Percentiles rank a stretch among this genome's conserved stretches.
These are phyloP conservation scores for Sphaerulina vaccinii DNA, from an alignment of 2,329 filamentous ascomycete genomes.

Conservation along the genomic window DNA sequence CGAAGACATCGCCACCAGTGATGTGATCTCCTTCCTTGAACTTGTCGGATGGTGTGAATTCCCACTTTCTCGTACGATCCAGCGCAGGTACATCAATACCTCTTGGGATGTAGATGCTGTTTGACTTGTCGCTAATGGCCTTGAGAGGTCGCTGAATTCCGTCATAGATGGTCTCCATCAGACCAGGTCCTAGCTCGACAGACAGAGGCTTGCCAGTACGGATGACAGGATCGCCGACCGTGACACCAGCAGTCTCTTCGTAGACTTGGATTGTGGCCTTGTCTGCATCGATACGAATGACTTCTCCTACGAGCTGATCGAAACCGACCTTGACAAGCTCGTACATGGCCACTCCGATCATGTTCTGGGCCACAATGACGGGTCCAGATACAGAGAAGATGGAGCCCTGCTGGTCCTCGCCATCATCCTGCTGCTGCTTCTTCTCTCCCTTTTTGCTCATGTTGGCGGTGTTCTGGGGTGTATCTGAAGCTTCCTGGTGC, in stretches of 20 bases:
- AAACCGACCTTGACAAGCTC: constrained; percentile 94
- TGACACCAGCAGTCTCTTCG: constrained; percentile 97
- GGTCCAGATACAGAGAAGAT: constrained; percentile 77
- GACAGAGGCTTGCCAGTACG: constrained; percentile 94
- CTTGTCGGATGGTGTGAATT: constrained; percentile 73
- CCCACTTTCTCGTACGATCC: constrained; percentile 91
- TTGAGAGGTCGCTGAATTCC: constrained; percentile 95
- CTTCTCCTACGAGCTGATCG: constrained; percentile 89
- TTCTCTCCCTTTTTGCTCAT: constrained; percentile 37
- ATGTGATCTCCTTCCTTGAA: constrained; percentile 97
- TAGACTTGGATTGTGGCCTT: constrained; percentile 98
- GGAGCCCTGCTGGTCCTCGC: constrained; percentile 59
- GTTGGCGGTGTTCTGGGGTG: constrained; percentile 27
- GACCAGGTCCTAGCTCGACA: constrained; percentile 91
- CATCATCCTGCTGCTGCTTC: constrained; percentile 45
- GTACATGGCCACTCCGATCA: constrained; percentile 99
- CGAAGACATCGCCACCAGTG: constrained; percentile 93
- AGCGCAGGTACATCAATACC: constrained; percentile 85
- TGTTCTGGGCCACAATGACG: constrained; percentile 95
- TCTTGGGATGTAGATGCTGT: constrained; percentile 96
- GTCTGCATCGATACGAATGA: constrained; percentile 95
- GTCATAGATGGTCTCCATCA: constrained; percentile 99
- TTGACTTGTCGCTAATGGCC: constrained; percentile 71
- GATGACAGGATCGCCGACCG: constrained; percentile 86
- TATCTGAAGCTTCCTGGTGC: constrained; percentile 17